Percentiles rank a stretch among this genome's conserved stretches.
These are phyloP conservation scores for Schoenoplectus tabernaemontani DNA, from an alignment of 202 grass and related monocot species.

Conservation along the genomic window DNA sequence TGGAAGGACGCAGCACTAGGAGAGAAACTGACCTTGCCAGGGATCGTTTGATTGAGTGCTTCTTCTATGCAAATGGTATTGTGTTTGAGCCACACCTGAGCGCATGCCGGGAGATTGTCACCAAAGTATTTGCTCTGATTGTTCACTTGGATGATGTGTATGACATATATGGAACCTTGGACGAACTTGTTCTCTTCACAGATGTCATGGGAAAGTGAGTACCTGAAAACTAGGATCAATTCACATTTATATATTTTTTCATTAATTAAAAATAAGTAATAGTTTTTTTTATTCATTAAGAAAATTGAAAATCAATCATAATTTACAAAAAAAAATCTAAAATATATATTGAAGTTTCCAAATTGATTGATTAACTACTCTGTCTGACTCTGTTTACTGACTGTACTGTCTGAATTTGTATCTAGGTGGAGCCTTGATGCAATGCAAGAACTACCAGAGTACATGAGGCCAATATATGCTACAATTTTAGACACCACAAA, in stretches of 20 bases:
- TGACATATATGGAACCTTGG: slow-evolving; percentile 30
- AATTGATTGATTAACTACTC: neutral
- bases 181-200: slow-evolving; percentile 41
- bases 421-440: slow-evolving; percentile 24
- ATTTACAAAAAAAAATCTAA: neutral
- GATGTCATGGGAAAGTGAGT: slow-evolving; percentile 26
- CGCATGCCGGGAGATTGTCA: slow-evolving; percentile 9
- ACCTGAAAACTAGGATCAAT: neutral
- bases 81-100: slow-evolving; percentile 15
- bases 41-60: slow-evolving; percentile 42
- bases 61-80: slow-evolving; percentile 30
- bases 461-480: slow-evolving; percentile 35
- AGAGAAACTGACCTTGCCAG: slow-evolving; percentile 26
- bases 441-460: slow-evolving; percentile 21
- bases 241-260: neutral
- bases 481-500: slow-evolving; percentile 29
- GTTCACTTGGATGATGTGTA: slow-evolving; percentile 53
- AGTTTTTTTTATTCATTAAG: neutral
- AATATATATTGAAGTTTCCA: neutral
- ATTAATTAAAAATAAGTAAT: neutral
- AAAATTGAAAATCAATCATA: neutral
- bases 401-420: neutral
- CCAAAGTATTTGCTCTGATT: slow-evolving; percentile 25
- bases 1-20: slow-evolving; percentile 26
- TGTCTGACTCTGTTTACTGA: no score